Evolutionary conservation across 805 yeast genomes (phyloP).

Genomic region (Candida broadrunensis): DNA sequence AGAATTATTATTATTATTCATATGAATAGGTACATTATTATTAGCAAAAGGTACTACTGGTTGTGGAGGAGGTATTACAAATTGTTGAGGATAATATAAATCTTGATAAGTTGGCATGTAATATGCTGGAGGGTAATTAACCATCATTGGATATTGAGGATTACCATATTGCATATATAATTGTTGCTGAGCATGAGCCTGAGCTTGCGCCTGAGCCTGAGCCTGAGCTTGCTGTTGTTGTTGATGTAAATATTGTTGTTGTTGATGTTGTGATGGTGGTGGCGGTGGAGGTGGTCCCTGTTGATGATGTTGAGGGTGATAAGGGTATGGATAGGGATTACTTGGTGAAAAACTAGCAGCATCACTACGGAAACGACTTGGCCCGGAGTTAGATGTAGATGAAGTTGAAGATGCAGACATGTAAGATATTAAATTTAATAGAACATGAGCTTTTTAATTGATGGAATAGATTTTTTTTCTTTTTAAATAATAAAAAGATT

Average conservation of each 20-base stretch:
- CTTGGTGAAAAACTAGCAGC: slow-evolving; percentile 37
- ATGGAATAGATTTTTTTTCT: no score
- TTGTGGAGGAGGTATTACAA: slow-evolving; percentile 2
- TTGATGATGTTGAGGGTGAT: neutral
- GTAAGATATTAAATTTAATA: neutral
- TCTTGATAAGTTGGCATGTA: slow-evolving; percentile 8
- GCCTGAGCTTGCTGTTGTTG: slow-evolving; percentile 7
- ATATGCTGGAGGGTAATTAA: slow-evolving; percentile 7
- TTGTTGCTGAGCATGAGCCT: slow-evolving; percentile 9
- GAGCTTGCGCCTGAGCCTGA: slow-evolving; percentile 7
- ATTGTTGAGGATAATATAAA: slow-evolving; percentile 3
- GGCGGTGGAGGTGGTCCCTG: slow-evolving; percentile 12
- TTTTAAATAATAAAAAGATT: no score
- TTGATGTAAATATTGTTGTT: slow-evolving; percentile 1
- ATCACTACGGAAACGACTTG: slow-evolving; percentile 37
- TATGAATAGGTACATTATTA: neutral
- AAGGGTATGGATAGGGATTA: slow-evolving; percentile 9
- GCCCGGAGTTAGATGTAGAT: slow-evolving; percentile 25
- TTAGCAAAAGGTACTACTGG: neutral
- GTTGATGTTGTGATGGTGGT: slow-evolving; percentile 1
- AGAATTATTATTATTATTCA: neutral
- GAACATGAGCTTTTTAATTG: no score
- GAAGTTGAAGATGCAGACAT: slow-evolving; percentile 21
- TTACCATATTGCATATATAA: slow-evolving; percentile 14
- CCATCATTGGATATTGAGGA: slow-evolving; percentile 10